A percentile compares a stretch with the other conserved stretches of the same genome.
phyloP scores from a whole-genome alignment of 2,329 filamentous ascomycete genomes.

The Colletotrichum sp. region DNA sequence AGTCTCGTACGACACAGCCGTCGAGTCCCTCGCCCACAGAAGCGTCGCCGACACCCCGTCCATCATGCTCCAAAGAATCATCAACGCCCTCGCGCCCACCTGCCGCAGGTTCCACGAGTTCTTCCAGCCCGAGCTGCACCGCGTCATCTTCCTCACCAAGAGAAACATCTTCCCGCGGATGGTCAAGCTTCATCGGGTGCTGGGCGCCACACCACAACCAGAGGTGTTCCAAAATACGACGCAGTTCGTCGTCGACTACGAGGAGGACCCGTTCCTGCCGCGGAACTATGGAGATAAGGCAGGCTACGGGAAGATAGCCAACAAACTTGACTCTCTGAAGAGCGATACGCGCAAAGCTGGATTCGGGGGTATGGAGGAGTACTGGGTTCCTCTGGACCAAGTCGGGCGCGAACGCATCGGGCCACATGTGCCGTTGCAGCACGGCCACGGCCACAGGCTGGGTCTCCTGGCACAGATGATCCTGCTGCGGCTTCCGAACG shows the following conservation, averaged over 20 bases:
- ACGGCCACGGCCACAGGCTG: neutral
- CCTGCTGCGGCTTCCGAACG: neutral
- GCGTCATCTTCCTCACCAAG: neutral
- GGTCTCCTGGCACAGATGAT: neutral
- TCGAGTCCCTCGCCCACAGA: neutral
- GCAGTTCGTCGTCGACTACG: neutral
- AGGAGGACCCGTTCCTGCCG: neutral
- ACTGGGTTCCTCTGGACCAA: neutral
- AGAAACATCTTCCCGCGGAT: neutral
- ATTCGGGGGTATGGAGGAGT: neutral
- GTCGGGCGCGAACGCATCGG: fast-evolving
- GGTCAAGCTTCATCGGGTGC: neutral
- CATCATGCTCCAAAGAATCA: neutral
- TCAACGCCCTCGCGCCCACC: neutral
- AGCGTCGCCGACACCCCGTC: neutral
- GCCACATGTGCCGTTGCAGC: neutral
- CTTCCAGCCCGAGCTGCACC: neutral
- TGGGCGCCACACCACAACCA: neutral
- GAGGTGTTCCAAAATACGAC: neutral
- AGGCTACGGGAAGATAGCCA: neutral
- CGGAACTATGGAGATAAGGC: neutral
- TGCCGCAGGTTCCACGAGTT: neutral
- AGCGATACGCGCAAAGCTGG: neutral
- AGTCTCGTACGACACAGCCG: neutral
- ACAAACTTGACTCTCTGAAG: neutral